Conservation (phyloP, 192 early-diverging fungal species). For the Dimargaris cristalligena region DNA sequence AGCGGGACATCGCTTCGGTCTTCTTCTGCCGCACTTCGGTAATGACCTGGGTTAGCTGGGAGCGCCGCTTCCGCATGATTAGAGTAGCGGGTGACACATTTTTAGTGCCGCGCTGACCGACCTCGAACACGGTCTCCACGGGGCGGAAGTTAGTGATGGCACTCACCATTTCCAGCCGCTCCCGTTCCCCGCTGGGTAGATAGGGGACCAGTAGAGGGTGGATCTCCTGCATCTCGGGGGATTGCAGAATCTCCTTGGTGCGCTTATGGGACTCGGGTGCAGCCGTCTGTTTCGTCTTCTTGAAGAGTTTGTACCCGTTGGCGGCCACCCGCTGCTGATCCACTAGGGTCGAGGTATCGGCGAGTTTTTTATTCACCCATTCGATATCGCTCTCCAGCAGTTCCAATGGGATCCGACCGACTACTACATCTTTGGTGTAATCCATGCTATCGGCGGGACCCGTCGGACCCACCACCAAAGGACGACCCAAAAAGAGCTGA, state of each 20-base stretch:
- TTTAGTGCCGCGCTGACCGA: constrained; percentile 69
- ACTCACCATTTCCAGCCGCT: constrained; percentile 50
- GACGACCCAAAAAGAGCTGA: constrained; percentile 76
- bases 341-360: constrained; percentile 42
- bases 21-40: constrained; percentile 14
- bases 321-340: constrained; percentile 42
- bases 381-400: constrained; percentile 55
- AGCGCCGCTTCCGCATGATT: constrained; percentile 46
- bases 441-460: constrained; percentile 20
- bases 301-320: constrained; percentile 80
- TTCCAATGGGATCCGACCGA: constrained; percentile 58
- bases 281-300: constrained; percentile 62
- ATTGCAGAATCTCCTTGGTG: constrained; percentile 63
- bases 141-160: constrained; percentile 70
- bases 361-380: constrained; percentile 44
- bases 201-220: constrained; percentile 53
- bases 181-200: constrained; percentile 36
- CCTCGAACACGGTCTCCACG: constrained; percentile 86
- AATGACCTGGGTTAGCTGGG: constrained; percentile 24
- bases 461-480: constrained; percentile 29
- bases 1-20: constrained; percentile 2
- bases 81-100: constrained; percentile 43
- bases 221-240: constrained; percentile 40
- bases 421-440: constrained; percentile 63
- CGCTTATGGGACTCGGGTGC: constrained; percentile 72